Evolutionary conservation across 345 rosid genomes (phyloP).

Genomic region (Rhodamnia rubescens): DNA sequence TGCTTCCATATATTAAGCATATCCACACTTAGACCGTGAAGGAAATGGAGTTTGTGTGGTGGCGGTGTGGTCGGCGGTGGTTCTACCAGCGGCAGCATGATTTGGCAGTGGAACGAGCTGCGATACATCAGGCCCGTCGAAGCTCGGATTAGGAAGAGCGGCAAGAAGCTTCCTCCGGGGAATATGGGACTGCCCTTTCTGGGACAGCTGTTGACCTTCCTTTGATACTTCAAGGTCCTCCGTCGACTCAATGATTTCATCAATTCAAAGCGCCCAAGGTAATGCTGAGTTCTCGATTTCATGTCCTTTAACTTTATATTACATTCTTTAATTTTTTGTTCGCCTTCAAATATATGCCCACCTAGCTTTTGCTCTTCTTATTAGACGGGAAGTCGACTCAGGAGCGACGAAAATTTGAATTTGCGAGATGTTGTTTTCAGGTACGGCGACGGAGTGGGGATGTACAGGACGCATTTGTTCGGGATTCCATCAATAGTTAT

Average conservation of each 20-base stretch:
- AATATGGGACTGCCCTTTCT: background rate
- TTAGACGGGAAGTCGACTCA: no score
- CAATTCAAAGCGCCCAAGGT: background rate
- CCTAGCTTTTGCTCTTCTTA: no score
- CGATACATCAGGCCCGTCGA: background rate
- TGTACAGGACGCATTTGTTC: slow-evolving; percentile 11
- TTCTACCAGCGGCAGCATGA: background rate
- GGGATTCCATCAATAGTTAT: slow-evolving; percentile 18
- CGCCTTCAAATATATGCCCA: no score
- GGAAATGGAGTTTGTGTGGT: background rate
- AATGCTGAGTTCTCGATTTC: no score
- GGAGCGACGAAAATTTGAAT: no score
- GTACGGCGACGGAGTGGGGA: slow-evolving; percentile 23
- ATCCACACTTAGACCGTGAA: no score
- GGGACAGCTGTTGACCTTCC: background rate
- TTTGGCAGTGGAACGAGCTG: background rate
- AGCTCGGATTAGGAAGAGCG: background rate
- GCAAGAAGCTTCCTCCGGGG: background rate
- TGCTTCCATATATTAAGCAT: no score
- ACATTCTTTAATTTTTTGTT: no score
- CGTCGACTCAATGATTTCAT: background rate
- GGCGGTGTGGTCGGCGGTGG: background rate
- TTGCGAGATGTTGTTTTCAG: background rate
- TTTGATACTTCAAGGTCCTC: slow-evolving; percentile 9
- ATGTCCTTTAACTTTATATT: no score